phyloP scores from a whole-genome alignment of 2,329 filamentous ascomycete species.

The Cercospora sp. region DNA sequence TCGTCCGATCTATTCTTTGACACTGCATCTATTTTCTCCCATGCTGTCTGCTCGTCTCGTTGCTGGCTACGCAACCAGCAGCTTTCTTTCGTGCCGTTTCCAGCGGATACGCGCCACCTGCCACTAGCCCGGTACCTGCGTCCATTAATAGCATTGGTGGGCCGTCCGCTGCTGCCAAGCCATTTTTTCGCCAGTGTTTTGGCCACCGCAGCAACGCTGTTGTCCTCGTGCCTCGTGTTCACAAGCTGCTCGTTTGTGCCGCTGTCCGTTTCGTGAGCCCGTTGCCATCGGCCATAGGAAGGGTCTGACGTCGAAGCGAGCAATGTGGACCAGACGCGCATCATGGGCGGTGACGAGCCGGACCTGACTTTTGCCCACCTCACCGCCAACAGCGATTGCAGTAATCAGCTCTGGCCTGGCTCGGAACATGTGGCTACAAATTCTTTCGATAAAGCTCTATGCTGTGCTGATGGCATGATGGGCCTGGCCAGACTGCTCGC shows the following conservation, averaged over 20 bases:
- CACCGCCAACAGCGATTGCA: constrained; percentile 2
- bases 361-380: neutral
- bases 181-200: constrained; percentile 5
- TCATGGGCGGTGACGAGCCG: neutral
- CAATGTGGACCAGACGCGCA: neutral
- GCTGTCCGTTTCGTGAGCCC: neutral
- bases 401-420: constrained; percentile 10
- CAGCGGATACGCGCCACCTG: constrained; percentile 7
- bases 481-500: constrained; percentile 1
- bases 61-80: constrained; percentile 6
- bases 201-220: constrained; percentile 4
- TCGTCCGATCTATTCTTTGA: constrained; percentile 12
- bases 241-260: neutral
- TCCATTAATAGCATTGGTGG: constrained; percentile 8
- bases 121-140: constrained; percentile 2
- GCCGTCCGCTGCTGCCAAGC: neutral
- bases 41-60: neutral
- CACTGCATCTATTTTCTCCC: constrained; percentile 1
- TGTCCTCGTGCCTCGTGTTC: neutral
- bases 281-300: neutral
- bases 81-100: constrained; percentile 2
- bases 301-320: neutral
- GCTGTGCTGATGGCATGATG: neutral
- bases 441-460: neutral
- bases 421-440: neutral